Base-by-base conservation (phyloP, 352 stramenopile species). In the Globisporangium solare region DNA sequence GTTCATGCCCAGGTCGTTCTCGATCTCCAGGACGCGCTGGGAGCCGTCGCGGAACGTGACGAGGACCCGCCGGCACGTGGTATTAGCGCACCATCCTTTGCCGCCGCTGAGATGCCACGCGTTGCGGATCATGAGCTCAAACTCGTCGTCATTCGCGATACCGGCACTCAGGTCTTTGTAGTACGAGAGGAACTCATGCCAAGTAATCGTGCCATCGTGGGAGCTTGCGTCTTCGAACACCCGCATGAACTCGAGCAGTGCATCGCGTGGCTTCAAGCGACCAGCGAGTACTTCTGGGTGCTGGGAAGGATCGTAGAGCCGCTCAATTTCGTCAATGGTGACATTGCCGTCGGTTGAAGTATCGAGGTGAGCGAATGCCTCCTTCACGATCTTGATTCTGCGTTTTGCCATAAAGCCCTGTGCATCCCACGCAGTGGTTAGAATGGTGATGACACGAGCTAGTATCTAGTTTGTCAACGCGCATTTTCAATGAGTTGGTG, bases 161-260 rank as follows among this genome's bases (percentile, higher is more conserved):
- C 73, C 79, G 0, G 78, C 84, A 52, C 82, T 89, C 24, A 97
- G 55, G 60, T 96, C 89, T 35, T 91, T 91, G 71, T 97, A 97
- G 73, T 97, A 97, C 2, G 73, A 54, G n/a, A 94, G 66, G 56
- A 97, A 97, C 56, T 96, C 82, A 58, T 77, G 75, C 74, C 80
- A 88, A 14, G 75, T 90, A 60, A 95, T 83, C 37, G 72, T 62
- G 32, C 78, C 78, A 47, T 90, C 78, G 0, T 61, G 59, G 2
- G 52, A 68, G 0, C 32, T 51, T 0, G 59, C 41, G 22, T 81
- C 69, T 57, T 90, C 80, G 39, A 87, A 86, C 24, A 88, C 80
- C 32, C 78, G 74, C 67, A 94, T 86, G 58, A 96, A 83, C 56
- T 94, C 81, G n/a, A 89, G 66, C 46, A 95, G 67, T 5, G 83